Evolutionary conservation across 169 alveolate species (phyloP).

Genomic region (Plasmodium blacklocki): DNA sequence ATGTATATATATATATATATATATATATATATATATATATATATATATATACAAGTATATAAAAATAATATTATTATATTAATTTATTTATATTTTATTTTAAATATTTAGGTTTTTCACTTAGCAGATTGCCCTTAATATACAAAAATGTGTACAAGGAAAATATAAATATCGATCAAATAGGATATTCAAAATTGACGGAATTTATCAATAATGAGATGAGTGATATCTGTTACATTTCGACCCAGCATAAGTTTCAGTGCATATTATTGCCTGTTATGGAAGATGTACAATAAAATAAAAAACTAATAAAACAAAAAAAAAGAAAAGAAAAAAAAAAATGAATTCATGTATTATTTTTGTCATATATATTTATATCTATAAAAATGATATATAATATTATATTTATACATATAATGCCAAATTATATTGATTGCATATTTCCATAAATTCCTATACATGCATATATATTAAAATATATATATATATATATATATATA

Average conservation of each 20-base stretch:
- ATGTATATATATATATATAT: no score
- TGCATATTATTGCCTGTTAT: constrained; percentile 56
- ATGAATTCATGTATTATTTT: background rate
- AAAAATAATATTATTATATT: background rate
- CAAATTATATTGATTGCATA: background rate
- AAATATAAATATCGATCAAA: constrained; percentile 76
- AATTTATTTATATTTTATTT: background rate
- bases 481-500: background rate
- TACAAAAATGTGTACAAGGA: constrained; percentile 77
- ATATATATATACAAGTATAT: background rate
- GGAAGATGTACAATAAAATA: constrained; percentile 32
- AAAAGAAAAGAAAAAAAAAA: constrained; percentile 22
- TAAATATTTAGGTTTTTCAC: constrained; percentile 47
- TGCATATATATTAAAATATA: background rate
- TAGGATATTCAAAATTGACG: constrained; percentile 81
- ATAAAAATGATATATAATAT: background rate
- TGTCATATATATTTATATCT: background rate
- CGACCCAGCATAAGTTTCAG: constrained; percentile 57
- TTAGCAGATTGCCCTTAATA: constrained; percentile 77
- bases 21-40: no score
- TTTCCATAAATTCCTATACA: background rate
- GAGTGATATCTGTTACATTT: constrained; percentile 73
- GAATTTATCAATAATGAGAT: constrained; percentile 80
- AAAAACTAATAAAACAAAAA: constrained; percentile 8
- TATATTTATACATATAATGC: background rate